Evolutionary conservation across 805 yeast species (phyloP), one percentile per base, ranked within the genome.

Genomic region (Saccharomyces eubayanus): DNA sequence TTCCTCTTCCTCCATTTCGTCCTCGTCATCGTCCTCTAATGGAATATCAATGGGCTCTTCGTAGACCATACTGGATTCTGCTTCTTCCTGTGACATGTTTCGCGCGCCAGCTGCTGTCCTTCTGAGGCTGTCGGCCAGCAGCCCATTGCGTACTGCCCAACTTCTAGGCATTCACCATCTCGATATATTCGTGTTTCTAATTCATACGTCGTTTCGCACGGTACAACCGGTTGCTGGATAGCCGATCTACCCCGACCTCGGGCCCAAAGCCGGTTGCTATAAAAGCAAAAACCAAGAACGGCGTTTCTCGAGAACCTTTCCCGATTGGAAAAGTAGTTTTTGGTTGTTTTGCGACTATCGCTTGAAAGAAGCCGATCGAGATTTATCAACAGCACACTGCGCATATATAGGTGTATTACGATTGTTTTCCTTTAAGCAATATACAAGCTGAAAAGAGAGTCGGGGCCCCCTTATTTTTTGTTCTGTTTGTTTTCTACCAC

Each of bases 11-110:
- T 21, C 46, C 29, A 28, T 28, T 45, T 36, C 46, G 14, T 50
- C 53, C n/a, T 52, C 55, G 12, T 50, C 53, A 31, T 54, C 61
- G 21, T 51, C 57, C 8, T 53, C 60, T 21, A 61, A 47, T 3
- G 63, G 63, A 29, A 62, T 59, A 20, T 62, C 65, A 28, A 60
- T 58, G 12, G 62, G 60, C 6, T 62, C 65, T 46, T 62, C 65
- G 46, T 58, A 61, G 2, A 58, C 55, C 12, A 58, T 50, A 24
- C 54, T 56, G 5, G 56, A 31, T 21, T 57, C 62, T 3, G 46
- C 46, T 21, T 54, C 51, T 49, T 47, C 54, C 49, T 52, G 53
- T 21, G 55, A 53, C 58, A 50, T 51, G 27, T 45, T 48, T 6
- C n/a, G 48, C 16, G 9, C 24, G 12, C 46, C 30, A 21, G 6